A percentile compares a stretch with the other conserved stretches of the same genome.
These are phyloP conservation scores for Fusarium vanettenii DNA, from an alignment of 2,329 filamentous ascomycete species.

Conservation along the genomic window DNA sequence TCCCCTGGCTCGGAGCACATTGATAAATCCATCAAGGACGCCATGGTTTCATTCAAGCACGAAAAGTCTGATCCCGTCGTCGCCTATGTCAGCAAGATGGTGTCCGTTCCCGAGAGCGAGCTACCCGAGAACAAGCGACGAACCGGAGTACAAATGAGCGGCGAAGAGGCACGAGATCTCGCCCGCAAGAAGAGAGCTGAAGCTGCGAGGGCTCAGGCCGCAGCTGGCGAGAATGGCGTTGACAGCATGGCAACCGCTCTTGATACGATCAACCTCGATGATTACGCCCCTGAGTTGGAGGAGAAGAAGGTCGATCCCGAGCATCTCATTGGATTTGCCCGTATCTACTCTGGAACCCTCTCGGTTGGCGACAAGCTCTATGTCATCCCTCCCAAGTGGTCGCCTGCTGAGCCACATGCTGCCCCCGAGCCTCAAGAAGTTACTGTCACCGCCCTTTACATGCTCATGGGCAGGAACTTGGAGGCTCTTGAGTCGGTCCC, in stretches of 20 bases:
- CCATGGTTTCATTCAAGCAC: conserved; percentile 84
- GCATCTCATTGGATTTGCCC: conserved; percentile 92
- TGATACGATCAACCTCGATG: conserved; percentile 69
- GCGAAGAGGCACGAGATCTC: conserved; percentile 90
- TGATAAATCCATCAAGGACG: conserved; percentile 75
- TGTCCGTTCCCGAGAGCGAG: conserved; percentile 92
- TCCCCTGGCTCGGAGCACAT: conserved; percentile 83
- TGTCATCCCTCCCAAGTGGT: conserved; percentile 93
- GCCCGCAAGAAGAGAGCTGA: conserved; percentile 91
- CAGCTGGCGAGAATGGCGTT: conserved; percentile 60
- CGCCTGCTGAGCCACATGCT: conserved; percentile 79
- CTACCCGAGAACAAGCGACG: conserved; percentile 86
- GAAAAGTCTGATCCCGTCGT: conserved; percentile 81
- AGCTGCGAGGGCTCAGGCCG: conserved; percentile 81
- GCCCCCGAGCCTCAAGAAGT: conserved; percentile 82
- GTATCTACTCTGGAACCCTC: conserved; percentile 91
- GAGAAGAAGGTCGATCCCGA: conserved; percentile 78
- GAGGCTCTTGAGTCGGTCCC: conserved; percentile 87
- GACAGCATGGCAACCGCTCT: conserved; percentile 71
- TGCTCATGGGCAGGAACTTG: conserved; percentile 93
- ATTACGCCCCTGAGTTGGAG: conserved; percentile 58
- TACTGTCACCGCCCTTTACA: conserved; percentile 87
- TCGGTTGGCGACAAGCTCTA: conserved; percentile 92
- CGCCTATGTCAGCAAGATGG: conserved; percentile 98
- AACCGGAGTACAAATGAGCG: conserved; percentile 74